These are phyloP conservation scores for Ogataea neopini DNA, from an alignment of 805 yeast genomes.

Conservation along the genomic window DNA sequence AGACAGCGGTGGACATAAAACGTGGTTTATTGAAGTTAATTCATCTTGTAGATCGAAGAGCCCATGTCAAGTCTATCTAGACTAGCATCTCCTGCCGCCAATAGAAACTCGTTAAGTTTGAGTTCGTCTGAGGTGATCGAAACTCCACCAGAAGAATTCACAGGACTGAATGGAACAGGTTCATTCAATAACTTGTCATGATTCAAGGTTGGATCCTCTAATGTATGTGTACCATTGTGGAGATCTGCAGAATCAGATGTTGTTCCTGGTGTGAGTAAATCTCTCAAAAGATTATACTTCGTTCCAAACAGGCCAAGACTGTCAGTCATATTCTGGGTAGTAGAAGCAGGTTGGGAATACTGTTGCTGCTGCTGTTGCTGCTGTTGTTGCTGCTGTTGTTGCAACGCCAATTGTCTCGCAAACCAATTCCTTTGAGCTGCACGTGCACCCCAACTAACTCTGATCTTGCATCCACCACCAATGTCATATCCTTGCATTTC, in stretches of 20 bases:
- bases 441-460: constrained; percentile 85
- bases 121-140: constrained; percentile 27
- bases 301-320: constrained; percentile 29
- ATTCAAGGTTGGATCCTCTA: constrained; percentile 15
- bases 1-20: background rate
- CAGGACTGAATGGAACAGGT: constrained; percentile 29
- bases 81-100: constrained; percentile 58
- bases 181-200: constrained; percentile 28
- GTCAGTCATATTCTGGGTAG: constrained; percentile 23
- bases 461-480: constrained; percentile 70
- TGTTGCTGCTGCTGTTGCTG: background rate
- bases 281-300: constrained; percentile 24
- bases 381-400: constrained; percentile 25
- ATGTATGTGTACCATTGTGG: constrained; percentile 3
- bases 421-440: constrained; percentile 44
- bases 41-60: constrained; percentile 43
- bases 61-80: constrained; percentile 50
- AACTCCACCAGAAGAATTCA: constrained; percentile 19
- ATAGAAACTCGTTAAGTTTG: constrained; percentile 51
- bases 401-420: constrained; percentile 35
- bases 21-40: constrained; percentile 23
- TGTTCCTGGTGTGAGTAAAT: constrained; percentile 17
- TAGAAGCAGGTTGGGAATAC: background rate
- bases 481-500: constrained; percentile 91
- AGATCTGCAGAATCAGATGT: background rate